Base-by-base conservation (phyloP, 169 alveolate genomes). In the Cryptosporidium sp. region DNA sequence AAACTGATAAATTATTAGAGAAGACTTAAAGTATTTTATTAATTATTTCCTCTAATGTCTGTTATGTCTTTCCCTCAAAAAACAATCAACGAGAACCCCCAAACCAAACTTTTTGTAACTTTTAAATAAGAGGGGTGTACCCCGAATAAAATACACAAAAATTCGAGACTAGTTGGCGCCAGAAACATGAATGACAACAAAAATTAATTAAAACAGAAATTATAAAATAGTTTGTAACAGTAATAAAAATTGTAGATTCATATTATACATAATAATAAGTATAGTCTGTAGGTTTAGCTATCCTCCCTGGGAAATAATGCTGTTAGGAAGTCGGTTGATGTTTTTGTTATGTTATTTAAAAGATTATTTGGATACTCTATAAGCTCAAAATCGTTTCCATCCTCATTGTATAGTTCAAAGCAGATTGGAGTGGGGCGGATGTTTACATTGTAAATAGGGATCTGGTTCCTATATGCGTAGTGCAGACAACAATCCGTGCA, bases 381-480 rank as follows among this genome's bases (percentile, higher is more conserved):
- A 21, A 80, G 26, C 35, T 80, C 80, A 37, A 35, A 61, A 65
- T 62, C 73, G 26, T 39, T 60, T n/a, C 33, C 33, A 18, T n/a
- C 14, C 14, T 37, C 23, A 58, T 37, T 65, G 23, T 14, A n/a
- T 12, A 45, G 18, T 44, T 80, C 89, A 65, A 80, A 80, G 18
- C 31, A 26, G 39, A 80, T 80, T 26, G 72, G 80, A 6, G 52
- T 37, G 14, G 73, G 89, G 21, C 89, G 61, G 10, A 80, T 80
- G 62, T 80, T 80, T n/a, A 80, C 68, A 48, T 80, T 80, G 23
- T 62, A 60, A 35, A 80, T 62, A 23, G 89, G 89, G n/a, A 80
- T 60, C 21, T 80, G 52, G 6, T 65, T 80, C 39, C 9, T 80
- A 42, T 80, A 80, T 80, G 80, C 89, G 12, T 62, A 39, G 7